phyloP scores from a whole-genome alignment of 305 asterid genomes.

The Fraxinus sp. region DNA sequence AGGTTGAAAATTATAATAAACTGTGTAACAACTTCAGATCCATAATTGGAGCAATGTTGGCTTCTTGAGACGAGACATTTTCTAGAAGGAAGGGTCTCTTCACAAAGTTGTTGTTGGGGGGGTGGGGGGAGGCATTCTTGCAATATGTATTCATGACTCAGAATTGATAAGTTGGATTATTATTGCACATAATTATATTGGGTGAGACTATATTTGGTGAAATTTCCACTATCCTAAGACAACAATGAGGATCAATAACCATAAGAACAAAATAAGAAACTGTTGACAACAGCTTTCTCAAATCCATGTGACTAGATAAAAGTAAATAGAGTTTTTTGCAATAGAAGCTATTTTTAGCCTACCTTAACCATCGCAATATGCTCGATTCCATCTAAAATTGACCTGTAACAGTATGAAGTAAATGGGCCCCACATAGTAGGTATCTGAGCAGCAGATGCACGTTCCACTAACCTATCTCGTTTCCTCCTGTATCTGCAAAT shows the following conservation, averaged over 20 bases:
- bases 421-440: constrained; percentile 98
- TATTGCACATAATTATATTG: not conserved
- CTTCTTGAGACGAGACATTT: not conserved
- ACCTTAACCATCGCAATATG: constrained; percentile 99
- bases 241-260: not conserved
- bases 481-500: constrained; percentile 83
- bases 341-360: constrained; percentile 13
- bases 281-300: not conserved
- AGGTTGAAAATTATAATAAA: not conserved
- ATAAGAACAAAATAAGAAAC: not conserved
- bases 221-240: not conserved
- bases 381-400: constrained; percentile 88
- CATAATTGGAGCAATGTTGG: not conserved
- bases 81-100: not conserved
- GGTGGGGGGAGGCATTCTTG: not conserved
- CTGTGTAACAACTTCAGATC: not conserved
- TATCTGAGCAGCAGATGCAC: constrained; percentile 83
- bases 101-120: not conserved
- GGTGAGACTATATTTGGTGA: not conserved
- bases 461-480: constrained; percentile 81
- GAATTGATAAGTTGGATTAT: not conserved
- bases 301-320: not conserved
- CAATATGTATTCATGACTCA: not conserved
- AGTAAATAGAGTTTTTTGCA: not conserved
- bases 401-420: constrained; percentile 75